Base-by-base conservation (phyloP, 768 basidiomycete species). In the Mycena metata region DNA sequence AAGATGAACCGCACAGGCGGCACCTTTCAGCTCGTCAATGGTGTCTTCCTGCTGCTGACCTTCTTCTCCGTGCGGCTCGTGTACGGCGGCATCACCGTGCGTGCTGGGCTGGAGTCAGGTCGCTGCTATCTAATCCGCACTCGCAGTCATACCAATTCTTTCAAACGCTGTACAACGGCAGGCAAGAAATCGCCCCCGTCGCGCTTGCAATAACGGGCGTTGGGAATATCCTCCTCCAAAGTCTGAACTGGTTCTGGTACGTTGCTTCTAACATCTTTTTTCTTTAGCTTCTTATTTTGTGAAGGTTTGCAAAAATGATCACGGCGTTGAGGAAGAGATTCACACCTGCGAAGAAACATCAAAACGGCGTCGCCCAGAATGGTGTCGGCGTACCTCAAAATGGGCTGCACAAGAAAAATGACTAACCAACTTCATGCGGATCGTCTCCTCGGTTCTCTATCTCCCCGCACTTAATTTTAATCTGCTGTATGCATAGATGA, bases 201-300 rank as follows among this genome's bases (percentile, higher is more conserved):
- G 88, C 90, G 65, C 74, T 86, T 17, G 46, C 84, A 41, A 79
- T 88, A 23, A 91, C 88, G 63, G 84, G 85, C 2, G 47, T 75
- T 6, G 91, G 89, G 19, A 94, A 93, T 73, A 64, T 92, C 39
- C 74, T 89, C 39, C 81, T 96, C 12, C 90, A 94, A 72, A 81
- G 83, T 5, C 82, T 96, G 24, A 96, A 96, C 77, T 89, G 90
- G 84, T 83, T 90, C 73, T 95, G 94, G 93, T 94, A 52, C n/a
- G 86, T 78, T 21, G 23, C 45, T 30, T 56, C 8, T 55, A 12
- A 55, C 49, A 19, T 52, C n/a, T 41, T n/a, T 15, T 50, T 64
- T 60, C 60, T 21, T 12, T 45, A 42, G 21, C 36, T 42, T 65
- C n/a, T 35, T 24, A 35, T 16, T 24, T 55, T 47, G 33, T 45